Conservation (phyloP, 371 early-diverging fungal genomes). For the Capillidium heterosporum region DNA sequence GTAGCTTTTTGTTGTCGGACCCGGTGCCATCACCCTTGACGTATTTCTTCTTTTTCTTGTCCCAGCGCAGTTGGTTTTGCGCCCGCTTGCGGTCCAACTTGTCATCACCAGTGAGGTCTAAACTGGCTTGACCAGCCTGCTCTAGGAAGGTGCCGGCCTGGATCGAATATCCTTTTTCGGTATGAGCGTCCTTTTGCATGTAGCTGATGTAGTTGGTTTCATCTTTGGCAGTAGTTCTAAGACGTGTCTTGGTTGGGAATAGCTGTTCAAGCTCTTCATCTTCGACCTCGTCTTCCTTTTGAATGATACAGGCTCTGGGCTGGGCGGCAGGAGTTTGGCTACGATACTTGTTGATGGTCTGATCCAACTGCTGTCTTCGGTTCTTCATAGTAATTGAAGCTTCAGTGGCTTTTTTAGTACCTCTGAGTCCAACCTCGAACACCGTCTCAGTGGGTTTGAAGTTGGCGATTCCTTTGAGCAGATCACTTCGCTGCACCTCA, state of each 20-base stretch:
- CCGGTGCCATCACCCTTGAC: slow-evolving; percentile 66
- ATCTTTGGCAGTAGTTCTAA: slow-evolving; percentile 39
- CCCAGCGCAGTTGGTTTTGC: slow-evolving; percentile 64
- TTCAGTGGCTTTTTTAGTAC: slow-evolving; percentile 44
- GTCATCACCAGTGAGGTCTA: slow-evolving; percentile 77
- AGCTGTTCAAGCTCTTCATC: slow-evolving; percentile 21
- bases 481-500: slow-evolving; percentile 35
- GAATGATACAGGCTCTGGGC: slow-evolving; percentile 13
- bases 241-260: slow-evolving; percentile 15
- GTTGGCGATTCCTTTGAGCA: slow-evolving; percentile 51
- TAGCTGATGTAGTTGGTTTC: slow-evolving; percentile 80
- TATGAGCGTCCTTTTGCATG: slow-evolving; percentile 63
- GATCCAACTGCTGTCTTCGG: slow-evolving; percentile 40
- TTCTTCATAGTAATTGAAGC: slow-evolving; percentile 61
- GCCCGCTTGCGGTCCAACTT: slow-evolving; percentile 33
- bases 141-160: slow-evolving; percentile 52
- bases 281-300: slow-evolving; percentile 26
- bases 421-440: slow-evolving; percentile 78
- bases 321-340: slow-evolving; percentile 8
- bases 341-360: slow-evolving; percentile 24
- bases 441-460: slow-evolving; percentile 77
- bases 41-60: slow-evolving; percentile 84
- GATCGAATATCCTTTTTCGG: slow-evolving; percentile 84
- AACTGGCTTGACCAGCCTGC: slow-evolving; percentile 52
- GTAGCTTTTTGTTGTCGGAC: slow-evolving; percentile 88